Conservation (phyloP, 1,139 yeast genomes). For the Zygoascus sp. region DNA sequence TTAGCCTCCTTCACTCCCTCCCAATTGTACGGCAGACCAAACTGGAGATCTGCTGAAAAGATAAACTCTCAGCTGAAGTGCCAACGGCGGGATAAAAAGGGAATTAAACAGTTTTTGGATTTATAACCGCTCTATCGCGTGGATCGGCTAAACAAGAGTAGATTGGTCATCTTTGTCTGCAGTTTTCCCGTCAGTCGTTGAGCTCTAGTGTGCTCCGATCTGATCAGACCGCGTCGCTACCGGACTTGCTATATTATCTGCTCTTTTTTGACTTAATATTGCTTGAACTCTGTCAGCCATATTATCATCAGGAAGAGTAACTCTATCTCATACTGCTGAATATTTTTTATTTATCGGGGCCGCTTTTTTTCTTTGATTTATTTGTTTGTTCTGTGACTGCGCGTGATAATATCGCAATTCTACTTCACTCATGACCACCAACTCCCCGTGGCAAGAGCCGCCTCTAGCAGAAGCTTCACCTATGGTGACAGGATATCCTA, state of each 20-base stretch:
- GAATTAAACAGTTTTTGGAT: background rate
- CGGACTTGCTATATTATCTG: background rate
- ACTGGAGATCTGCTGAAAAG: background rate
- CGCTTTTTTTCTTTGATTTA: background rate
- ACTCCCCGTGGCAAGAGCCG: slow-evolving; percentile 50
- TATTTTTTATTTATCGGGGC: no score
- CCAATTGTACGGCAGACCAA: background rate
- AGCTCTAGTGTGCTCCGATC: slow-evolving; percentile 5
- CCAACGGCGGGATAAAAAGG: background rate
- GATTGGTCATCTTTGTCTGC: background rate
- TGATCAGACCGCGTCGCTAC: slow-evolving; percentile 2
- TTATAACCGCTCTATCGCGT: background rate
- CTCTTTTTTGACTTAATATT: background rate
- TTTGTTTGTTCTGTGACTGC: background rate
- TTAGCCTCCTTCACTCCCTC: background rate
- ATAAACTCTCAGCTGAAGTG: no score
- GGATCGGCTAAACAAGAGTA: background rate
- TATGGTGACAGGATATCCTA: slow-evolving; percentile 60
- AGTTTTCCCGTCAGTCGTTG: background rate
- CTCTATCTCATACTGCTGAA: background rate
- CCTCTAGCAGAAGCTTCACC: slow-evolving; percentile 49
- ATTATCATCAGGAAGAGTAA: background rate
- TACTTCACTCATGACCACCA: background rate
- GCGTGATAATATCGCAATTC: background rate
- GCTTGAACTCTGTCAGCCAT: no score